These are phyloP conservation scores for Salix purpurea DNA, from an alignment of 345 rosid species.

Conservation along the genomic window DNA sequence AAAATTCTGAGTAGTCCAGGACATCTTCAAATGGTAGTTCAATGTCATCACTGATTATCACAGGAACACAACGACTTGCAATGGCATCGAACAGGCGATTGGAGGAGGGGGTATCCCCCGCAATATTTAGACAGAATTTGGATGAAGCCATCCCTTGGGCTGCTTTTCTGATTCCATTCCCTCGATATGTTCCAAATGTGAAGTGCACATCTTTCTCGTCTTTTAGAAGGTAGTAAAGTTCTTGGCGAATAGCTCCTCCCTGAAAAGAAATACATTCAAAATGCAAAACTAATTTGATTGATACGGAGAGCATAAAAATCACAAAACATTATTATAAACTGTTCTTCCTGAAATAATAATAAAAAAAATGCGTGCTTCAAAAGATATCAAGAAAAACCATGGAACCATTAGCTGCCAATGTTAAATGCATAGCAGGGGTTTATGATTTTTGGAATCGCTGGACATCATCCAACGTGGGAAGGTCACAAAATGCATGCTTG, in stretches of 20 bases:
- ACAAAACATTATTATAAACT: not conserved
- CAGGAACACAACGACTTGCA: conserved; percentile 83
- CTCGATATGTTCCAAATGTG: conserved; percentile 61
- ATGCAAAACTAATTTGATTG: not conserved
- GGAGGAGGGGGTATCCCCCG: conserved; percentile 94
- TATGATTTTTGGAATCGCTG: not conserved
- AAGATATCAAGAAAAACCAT: not conserved
- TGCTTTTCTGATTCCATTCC: conserved; percentile 59
- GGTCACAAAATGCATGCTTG: not conserved
- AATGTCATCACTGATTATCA: conserved; percentile 76
- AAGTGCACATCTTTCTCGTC: conserved; percentile 88
- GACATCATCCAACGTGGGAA: not conserved
- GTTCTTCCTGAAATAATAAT: not conserved
- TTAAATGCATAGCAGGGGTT: too few relatives aligned
- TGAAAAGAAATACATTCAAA: conserved; percentile 16
- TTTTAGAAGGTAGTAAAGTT: conserved; percentile 77
- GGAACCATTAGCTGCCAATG: not conserved
- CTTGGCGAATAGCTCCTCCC: conserved; percentile 85
- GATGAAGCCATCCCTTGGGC: conserved; percentile 85
- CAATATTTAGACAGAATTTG: conserved; percentile 83
- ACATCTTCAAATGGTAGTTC: conserved; percentile 91
- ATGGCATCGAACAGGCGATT: conserved; percentile 89
- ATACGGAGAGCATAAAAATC: not conserved
- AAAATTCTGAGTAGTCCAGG: conserved; percentile 73
- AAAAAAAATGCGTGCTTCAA: not conserved